phyloP scores from a whole-genome alignment of 306 rosid genomes.

The Rosa multiflora region DNA sequence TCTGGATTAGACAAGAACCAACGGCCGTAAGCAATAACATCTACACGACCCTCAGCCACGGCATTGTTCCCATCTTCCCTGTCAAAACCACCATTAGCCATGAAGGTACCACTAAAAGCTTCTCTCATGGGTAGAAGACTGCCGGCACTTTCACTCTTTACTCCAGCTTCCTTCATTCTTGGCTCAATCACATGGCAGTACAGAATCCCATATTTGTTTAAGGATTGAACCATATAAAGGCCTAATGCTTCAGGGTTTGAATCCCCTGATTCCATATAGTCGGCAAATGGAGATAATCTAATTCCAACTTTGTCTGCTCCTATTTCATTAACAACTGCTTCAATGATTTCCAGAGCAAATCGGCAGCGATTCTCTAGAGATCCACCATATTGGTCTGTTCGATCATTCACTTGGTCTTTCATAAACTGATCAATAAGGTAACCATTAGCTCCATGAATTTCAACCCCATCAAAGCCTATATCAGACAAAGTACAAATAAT shows the following conservation, averaged over 20 bases:
- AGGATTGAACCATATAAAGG: slow-evolving; percentile 38
- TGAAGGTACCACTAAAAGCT: slow-evolving; percentile 31
- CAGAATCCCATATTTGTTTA: slow-evolving; percentile 41
- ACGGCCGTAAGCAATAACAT: neutral
- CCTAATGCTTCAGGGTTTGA: slow-evolving; percentile 59
- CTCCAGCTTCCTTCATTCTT: slow-evolving; percentile 44
- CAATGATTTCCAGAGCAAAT: slow-evolving; percentile 52
- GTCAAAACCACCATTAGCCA: neutral
- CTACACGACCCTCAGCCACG: neutral
- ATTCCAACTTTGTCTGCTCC: slow-evolving; percentile 68
- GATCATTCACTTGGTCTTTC: slow-evolving; percentile 39
- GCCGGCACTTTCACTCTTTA: slow-evolving; percentile 3
- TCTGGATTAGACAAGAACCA: neutral
- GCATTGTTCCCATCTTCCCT: neutral
- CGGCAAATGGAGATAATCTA: slow-evolving; percentile 62
- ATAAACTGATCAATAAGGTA: slow-evolving; percentile 39
- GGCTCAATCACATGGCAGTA: slow-evolving; percentile 71
- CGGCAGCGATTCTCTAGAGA: slow-evolving; percentile 63
- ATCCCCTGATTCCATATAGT: slow-evolving; percentile 50
- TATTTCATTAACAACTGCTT: slow-evolving; percentile 50
- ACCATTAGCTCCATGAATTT: slow-evolving; percentile 44
- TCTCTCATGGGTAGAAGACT: slow-evolving; percentile 45
- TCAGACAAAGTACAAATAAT: no score
- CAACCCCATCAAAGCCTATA: slow-evolving; percentile 31
- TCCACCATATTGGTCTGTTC: slow-evolving; percentile 43